A percentile compares a stretch with the other conserved stretches of the same genome.
Conservation (phyloP, 2,329 filamentous ascomycete species). For the Pseudogymnoascus sp. region DNA sequence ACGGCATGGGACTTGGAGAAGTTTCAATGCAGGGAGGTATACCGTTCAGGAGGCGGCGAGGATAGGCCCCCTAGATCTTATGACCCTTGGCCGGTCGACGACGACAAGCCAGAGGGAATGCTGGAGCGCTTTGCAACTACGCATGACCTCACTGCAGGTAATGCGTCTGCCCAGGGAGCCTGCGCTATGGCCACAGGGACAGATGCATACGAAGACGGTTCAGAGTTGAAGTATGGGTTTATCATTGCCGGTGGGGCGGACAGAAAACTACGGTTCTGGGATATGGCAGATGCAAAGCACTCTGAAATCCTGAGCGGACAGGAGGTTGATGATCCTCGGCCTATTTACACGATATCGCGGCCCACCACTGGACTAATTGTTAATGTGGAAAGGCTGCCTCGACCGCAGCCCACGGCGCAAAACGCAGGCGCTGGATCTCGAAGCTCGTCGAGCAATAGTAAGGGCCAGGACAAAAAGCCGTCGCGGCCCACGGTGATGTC, state of each 20-base stretch:
- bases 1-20: slow-evolving; percentile 96
- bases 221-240: slow-evolving; percentile 70
- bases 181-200: slow-evolving; percentile 66
- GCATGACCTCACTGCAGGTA: slow-evolving; percentile 51
- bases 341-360: slow-evolving; percentile 60
- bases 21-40: slow-evolving; percentile 78
- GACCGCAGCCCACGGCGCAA: slow-evolving; percentile 23
- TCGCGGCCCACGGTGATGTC: slow-evolving; percentile 78
- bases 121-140: slow-evolving; percentile 73
- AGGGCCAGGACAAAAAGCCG: slow-evolving; percentile 33
- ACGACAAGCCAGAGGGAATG: slow-evolving; percentile 80
- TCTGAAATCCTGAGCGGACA: slow-evolving; percentile 76
- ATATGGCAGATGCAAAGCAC: slow-evolving; percentile 66
- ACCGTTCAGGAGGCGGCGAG: slow-evolving; percentile 56
- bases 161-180: slow-evolving; percentile 56
- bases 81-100: slow-evolving; percentile 81
- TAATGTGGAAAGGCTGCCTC: slow-evolving; percentile 46
- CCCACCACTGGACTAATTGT: slow-evolving; percentile 55
- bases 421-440: slow-evolving; percentile 24
- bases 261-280: slow-evolving; percentile 90
- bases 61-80: slow-evolving; percentile 51
- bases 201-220: slow-evolving; percentile 59
- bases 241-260: slow-evolving; percentile 83
- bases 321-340: slow-evolving; percentile 58
- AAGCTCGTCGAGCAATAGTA: slow-evolving; percentile 23